Base-by-base conservation (phyloP, 2,329 filamentous ascomycete species). In the Byssoonygena ceratinophila region DNA sequence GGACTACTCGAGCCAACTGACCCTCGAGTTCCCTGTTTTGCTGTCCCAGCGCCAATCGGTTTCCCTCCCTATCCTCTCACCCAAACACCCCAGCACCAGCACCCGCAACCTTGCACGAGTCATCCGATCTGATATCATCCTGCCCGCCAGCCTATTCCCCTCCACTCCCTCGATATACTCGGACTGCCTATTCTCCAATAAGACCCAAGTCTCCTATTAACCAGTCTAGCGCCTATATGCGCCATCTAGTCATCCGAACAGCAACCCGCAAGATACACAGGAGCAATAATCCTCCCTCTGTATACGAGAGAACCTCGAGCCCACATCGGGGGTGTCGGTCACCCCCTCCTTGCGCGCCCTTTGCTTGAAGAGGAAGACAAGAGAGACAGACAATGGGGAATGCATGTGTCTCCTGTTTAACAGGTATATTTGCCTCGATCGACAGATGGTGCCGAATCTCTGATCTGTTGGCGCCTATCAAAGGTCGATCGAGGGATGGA, bases 401-500 rank as follows among this genome's bases (percentile, higher is more conserved):
- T 60, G 64, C 65, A 29, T 72, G 69, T 62, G 57, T 68, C 56
- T 68, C 68, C 59, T 71, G 69, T 60, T 61, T 71, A 51, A 68
- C 67, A 60, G 64, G 56, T 56, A 59, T 56, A 51, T 55, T 55
- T 40, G 25, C 40, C 53, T 56, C 63, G 39, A 60, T 71, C 52
- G 68, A 70, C 60, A 64, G 65, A 58, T 71, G 68, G 67, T 72
- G 69, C 61, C 68, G 69, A 64, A 66, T 71, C 56, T 68, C 68
- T 46, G 68, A 67, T 53, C 69, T 68, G 53, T 63, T 70, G 53
- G 66, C 67, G 53, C 61, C 63, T 48, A 62, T 67, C 54, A 66
- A 63, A 85, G 85, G 83, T 65, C 85, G 83, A 72, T 80, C 84
- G 70, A 83, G 83, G 70, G 86, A 91, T 77, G 83, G 82, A 60